Conservation (phyloP, 2,329 filamentous ascomycete genomes). For the Epicoccum nigrum region DNA sequence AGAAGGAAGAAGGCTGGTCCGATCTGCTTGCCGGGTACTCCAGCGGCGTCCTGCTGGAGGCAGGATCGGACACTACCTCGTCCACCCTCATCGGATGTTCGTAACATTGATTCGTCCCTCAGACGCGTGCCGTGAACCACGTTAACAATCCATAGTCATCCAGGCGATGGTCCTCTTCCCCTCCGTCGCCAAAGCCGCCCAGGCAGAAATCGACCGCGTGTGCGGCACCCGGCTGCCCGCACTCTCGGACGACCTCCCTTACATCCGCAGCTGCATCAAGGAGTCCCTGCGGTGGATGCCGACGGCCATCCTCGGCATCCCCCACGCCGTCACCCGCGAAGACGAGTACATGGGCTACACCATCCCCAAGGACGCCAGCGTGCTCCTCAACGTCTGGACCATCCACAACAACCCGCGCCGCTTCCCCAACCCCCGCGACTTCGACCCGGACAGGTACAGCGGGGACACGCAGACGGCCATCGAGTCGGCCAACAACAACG, state of each 20-base stretch:
- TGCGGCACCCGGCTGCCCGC: conserved; percentile 39
- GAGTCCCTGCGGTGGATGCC: conserved; percentile 43
- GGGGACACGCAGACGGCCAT: neutral
- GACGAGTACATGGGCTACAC: conserved; percentile 42
- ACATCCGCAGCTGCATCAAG: conserved; percentile 37
- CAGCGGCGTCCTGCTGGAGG: conserved; percentile 35
- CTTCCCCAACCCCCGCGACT: neutral
- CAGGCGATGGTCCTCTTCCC: conserved; percentile 37
- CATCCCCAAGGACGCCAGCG: conserved; percentile 46
- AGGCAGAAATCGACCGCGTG: conserved; percentile 38
- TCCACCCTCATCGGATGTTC: conserved; percentile 25
- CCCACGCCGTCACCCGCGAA: conserved; percentile 32
- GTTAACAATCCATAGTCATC: conserved; percentile 13
- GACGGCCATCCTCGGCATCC: conserved; percentile 29
- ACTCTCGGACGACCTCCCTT: conserved; percentile 35
- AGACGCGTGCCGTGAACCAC: no score
- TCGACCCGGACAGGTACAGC: neutral
- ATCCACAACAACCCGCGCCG: neutral
- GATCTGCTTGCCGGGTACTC: conserved; percentile 31
- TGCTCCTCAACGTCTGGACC: conserved; percentile 45
- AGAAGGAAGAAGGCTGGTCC: conserved; percentile 27
- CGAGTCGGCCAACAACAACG: neutral
- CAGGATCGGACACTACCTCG: conserved; percentile 39
- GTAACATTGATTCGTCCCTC: neutral
- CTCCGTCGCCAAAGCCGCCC: conserved; percentile 23